These are phyloP conservation scores for Aureobasidium namibiae DNA, from an alignment of 2,329 filamentous ascomycete genomes.

Conservation along the genomic window DNA sequence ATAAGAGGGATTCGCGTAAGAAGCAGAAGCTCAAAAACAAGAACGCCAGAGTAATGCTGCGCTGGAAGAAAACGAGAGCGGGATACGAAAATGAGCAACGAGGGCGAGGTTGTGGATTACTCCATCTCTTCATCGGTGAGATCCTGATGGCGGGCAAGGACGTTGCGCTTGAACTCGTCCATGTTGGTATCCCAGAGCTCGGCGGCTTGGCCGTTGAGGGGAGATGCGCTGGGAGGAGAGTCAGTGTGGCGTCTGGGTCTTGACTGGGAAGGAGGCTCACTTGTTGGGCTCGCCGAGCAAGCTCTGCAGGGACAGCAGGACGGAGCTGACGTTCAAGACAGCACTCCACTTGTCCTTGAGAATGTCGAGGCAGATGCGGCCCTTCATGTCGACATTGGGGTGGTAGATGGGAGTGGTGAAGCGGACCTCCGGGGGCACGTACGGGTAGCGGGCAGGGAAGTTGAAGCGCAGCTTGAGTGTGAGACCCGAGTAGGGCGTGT, in stretches of 20 bases:
- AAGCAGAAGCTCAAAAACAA: not conserved
- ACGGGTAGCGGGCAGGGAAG: constrained; percentile 90
- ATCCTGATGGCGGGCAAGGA: constrained; percentile 56
- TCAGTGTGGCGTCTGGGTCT: constrained; percentile 4
- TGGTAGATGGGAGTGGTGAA: constrained; percentile 99
- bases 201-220: constrained; percentile 90
- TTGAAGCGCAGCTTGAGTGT: constrained; percentile 86
- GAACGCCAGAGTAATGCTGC: constrained; percentile 5
- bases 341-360: constrained; percentile 98
- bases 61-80: not conserved
- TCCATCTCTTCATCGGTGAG: constrained; percentile 37
- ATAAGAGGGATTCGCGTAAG: not conserved
- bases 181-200: constrained; percentile 89
- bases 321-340: constrained; percentile 91
- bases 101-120: not conserved
- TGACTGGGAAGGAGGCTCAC: constrained; percentile 46
- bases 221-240: constrained; percentile 60
- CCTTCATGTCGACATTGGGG: constrained; percentile 95
- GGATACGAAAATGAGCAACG: not conserved
- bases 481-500: constrained; percentile 82
- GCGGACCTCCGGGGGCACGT: constrained; percentile 79
- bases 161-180: constrained; percentile 73
- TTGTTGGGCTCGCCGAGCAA: constrained; percentile 96
- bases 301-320: constrained; percentile 88
- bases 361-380: constrained; percentile 94